Percentiles rank a stretch among this genome's conserved stretches.
These are phyloP conservation scores for Sphaerobolus stellatus DNA, from an alignment of 1,284 basidiomycete genomes.

Conservation along the genomic window DNA sequence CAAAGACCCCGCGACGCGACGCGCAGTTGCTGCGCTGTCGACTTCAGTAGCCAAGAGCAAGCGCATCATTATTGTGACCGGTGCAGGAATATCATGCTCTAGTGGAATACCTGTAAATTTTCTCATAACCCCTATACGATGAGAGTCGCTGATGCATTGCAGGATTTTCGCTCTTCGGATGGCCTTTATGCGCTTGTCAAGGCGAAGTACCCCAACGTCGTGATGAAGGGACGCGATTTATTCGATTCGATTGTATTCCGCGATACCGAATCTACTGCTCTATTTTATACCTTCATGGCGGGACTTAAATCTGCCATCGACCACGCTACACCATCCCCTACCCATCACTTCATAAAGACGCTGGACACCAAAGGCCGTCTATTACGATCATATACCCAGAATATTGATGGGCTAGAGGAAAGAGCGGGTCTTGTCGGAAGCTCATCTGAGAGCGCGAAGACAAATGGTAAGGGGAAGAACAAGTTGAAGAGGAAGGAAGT, in stretches of 20 bases:
- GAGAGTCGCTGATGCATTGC: constrained; percentile 2
- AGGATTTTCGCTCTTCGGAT: constrained; percentile 90
- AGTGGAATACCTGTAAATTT: constrained; percentile 84
- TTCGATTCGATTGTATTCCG: constrained; percentile 88
- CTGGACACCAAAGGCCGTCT: constrained; percentile 84
- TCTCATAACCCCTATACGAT: not conserved
- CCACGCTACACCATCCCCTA: constrained; percentile 76
- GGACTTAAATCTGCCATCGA: constrained; percentile 84
- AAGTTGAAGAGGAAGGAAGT: constrained; percentile 68
- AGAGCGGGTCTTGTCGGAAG: constrained; percentile 71
- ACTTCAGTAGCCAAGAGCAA: constrained; percentile 77
- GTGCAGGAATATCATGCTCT: constrained; percentile 91
- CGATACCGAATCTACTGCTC: constrained; percentile 78
- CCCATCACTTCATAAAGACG: constrained; percentile 85
- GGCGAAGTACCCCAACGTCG: constrained; percentile 75
- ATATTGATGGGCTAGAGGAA: constrained; percentile 91
- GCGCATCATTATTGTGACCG: constrained; percentile 83
- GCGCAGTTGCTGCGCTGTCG: constrained; percentile 66
- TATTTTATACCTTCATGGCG: constrained; percentile 95
- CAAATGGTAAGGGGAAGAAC: constrained; percentile 57
- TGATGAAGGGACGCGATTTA: constrained; percentile 85
- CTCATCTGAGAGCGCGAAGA: constrained; percentile 53
- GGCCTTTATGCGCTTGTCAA: constrained; percentile 89
- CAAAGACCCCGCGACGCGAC: constrained; percentile 51
- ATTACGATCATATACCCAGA: constrained; percentile 90